phyloP scores from a whole-genome alignment of 192 early-diverging fungal genomes.

The Mortierella alpina region DNA sequence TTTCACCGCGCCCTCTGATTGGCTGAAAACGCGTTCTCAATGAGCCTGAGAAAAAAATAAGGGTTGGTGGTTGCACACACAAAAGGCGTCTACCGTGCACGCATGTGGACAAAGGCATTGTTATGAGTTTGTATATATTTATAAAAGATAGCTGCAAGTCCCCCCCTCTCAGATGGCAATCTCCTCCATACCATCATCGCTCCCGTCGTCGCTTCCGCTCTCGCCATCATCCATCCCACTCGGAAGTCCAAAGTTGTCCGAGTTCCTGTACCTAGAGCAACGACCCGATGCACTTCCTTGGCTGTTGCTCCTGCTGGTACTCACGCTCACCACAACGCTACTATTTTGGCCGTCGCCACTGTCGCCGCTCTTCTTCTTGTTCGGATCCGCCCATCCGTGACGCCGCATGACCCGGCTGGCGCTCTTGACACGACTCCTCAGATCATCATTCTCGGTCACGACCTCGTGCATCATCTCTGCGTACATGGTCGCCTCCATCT shows the following conservation, averaged over 20 bases:
- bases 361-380: neutral
- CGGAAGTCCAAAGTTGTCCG: slow-evolving; percentile 15
- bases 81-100: too few relatives aligned
- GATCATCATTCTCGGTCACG: slow-evolving; percentile 43
- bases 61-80: neutral
- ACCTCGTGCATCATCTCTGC: slow-evolving; percentile 52
- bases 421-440: slow-evolving; percentile 23
- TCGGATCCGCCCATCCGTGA: neutral
- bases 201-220: slow-evolving; percentile 12
- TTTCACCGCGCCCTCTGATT: slow-evolving; percentile 20
- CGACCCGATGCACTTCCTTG: neutral
- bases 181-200: slow-evolving; percentile 44
- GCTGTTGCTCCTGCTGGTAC: neutral
- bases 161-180: slow-evolving; percentile 12
- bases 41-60: slow-evolving; percentile 18
- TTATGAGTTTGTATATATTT: neutral
- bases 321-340: neutral
- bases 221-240: slow-evolving; percentile 2
- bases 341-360: neutral
- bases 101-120: neutral
- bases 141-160: neutral
- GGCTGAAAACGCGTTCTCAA: slow-evolving; percentile 42
- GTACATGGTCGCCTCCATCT: slow-evolving; percentile 49
- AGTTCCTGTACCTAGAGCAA: too few relatives aligned
- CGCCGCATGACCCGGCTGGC: slow-evolving; percentile 14